Evolutionary conservation across 768 basidiomycete genomes (phyloP).

Genomic region (Mrakia gelida): DNA sequence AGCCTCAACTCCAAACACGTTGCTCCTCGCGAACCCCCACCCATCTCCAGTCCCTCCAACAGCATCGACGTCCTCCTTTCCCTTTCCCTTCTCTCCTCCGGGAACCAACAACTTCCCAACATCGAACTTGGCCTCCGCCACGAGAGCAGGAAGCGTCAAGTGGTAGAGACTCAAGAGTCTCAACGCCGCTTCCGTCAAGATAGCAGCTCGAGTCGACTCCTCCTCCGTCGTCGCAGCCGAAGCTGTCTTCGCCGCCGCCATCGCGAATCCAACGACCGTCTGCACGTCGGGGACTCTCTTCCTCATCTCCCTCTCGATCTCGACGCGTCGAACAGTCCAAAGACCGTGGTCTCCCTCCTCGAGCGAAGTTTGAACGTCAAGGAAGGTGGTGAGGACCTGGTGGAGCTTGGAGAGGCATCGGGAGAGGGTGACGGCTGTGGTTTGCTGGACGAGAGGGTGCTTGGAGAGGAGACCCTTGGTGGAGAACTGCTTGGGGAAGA

Average conservation of each 20-base stretch:
- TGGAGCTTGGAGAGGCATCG: constrained; percentile 71
- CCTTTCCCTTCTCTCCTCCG: constrained; percentile 41
- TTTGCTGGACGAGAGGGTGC: constrained; percentile 73
- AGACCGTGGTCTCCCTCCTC: constrained; percentile 64
- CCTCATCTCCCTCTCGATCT: constrained; percentile 71
- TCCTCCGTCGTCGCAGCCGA: constrained; percentile 45
- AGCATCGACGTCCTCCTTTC: constrained; percentile 41
- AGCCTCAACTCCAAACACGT: constrained; percentile 52
- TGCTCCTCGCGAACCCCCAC: constrained; percentile 44
- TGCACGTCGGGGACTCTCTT: constrained; percentile 78
- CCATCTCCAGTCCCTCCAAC: constrained; percentile 43
- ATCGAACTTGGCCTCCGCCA: constrained; percentile 69
- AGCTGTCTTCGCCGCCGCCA: constrained; percentile 51
- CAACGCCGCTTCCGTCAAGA: constrained; percentile 75
- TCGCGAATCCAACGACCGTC: constrained; percentile 76
- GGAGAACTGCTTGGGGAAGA: constrained; percentile 64
- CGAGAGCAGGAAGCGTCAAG: constrained; percentile 63
- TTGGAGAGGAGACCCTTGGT: constrained; percentile 74
- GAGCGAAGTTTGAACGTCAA: constrained; percentile 53
- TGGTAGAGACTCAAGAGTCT: constrained; percentile 83
- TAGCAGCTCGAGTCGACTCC: constrained; percentile 38
- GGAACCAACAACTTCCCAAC: constrained; percentile 66
- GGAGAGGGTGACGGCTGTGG: constrained; percentile 69
- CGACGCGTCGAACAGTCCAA: constrained; percentile 63
- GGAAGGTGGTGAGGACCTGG: constrained; percentile 53